Evolutionary conservation across 768 basidiomycete genomes (phyloP).

Genomic region (Collybia mongolica): DNA sequence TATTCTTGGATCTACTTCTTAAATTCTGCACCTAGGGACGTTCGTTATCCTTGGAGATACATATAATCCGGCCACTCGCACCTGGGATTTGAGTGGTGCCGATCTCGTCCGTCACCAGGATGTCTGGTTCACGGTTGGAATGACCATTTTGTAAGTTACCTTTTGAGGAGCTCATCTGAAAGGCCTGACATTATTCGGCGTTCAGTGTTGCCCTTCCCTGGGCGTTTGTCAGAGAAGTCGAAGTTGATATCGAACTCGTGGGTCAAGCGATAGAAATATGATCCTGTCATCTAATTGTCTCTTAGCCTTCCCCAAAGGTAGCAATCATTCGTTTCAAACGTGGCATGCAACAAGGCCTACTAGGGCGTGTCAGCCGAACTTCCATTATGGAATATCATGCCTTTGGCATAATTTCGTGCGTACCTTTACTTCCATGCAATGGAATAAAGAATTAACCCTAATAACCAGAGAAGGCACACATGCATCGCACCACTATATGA

Average conservation of each 20-base stretch:
- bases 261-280: slow-evolving; percentile 19
- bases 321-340: slow-evolving; percentile 77
- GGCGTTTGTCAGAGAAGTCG: slow-evolving; percentile 72
- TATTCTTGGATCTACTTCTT: neutral
- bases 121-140: slow-evolving; percentile 74
- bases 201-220: slow-evolving; percentile 69
- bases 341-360: slow-evolving; percentile 82
- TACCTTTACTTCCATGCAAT: neutral
- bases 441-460: slow-evolving; percentile 1
- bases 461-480: slow-evolving; percentile 60
- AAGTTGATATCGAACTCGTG: slow-evolving; percentile 74
- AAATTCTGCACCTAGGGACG: slow-evolving; percentile 42
- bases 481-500: slow-evolving; percentile 78
- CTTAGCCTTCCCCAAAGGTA: slow-evolving; percentile 75
- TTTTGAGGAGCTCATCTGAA: neutral
- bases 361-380: slow-evolving; percentile 71
- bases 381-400: slow-evolving; percentile 82
- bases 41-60: slow-evolving; percentile 68
- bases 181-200: neutral
- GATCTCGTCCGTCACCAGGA: slow-evolving; percentile 66
- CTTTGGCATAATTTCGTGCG: slow-evolving; percentile 73
- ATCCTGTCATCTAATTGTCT: neutral
- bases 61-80: slow-evolving; percentile 51
- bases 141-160: slow-evolving; percentile 65
- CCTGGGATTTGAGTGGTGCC: slow-evolving; percentile 56